These are phyloP conservation scores for Arbutus unedo DNA, from an alignment of 148 eudicot genomes.

Conservation along the genomic window DNA sequence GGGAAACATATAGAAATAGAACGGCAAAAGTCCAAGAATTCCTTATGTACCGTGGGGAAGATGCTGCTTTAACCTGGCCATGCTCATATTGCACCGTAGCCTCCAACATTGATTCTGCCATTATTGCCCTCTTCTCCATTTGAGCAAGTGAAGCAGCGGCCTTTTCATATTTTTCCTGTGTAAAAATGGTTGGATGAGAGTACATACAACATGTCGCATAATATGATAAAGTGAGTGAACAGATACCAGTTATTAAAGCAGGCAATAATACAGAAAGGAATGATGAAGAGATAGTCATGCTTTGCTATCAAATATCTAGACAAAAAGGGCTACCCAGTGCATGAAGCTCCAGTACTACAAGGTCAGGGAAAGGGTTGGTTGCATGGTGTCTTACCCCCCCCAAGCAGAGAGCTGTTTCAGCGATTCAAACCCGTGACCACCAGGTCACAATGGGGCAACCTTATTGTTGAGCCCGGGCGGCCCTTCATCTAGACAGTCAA, in stretches of 20 bases:
- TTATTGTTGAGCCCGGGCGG: no score
- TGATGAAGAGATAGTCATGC: neutral
- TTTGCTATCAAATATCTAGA: neutral
- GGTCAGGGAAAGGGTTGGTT: no score
- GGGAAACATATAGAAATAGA: neutral
- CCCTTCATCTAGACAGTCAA: neutral
- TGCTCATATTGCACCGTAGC: slow-evolving; percentile 77
- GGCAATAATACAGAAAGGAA: neutral
- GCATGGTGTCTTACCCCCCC: no score
- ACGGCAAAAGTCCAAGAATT: neutral
- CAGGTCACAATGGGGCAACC: no score
- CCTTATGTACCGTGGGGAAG: slow-evolving; percentile 60
- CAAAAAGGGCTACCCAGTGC: neutral
- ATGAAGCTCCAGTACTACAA: no score
- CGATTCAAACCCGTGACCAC: no score
- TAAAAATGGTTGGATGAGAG: slow-evolving; percentile 12
- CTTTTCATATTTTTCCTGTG: slow-evolving; percentile 74
- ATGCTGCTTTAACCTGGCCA: slow-evolving; percentile 58
- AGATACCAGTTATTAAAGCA: neutral
- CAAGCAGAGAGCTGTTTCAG: no score
- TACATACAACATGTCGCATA: neutral
- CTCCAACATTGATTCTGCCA: slow-evolving; percentile 85
- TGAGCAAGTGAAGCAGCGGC: slow-evolving; percentile 55
- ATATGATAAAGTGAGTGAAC: neutral
- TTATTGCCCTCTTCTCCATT: slow-evolving; percentile 73